A percentile compares a stretch with the other conserved stretches of the same genome.
phyloP scores from a whole-genome alignment of 2,329 filamentous ascomycete species.

The Nothophaeocryptopus gaeumannii region DNA sequence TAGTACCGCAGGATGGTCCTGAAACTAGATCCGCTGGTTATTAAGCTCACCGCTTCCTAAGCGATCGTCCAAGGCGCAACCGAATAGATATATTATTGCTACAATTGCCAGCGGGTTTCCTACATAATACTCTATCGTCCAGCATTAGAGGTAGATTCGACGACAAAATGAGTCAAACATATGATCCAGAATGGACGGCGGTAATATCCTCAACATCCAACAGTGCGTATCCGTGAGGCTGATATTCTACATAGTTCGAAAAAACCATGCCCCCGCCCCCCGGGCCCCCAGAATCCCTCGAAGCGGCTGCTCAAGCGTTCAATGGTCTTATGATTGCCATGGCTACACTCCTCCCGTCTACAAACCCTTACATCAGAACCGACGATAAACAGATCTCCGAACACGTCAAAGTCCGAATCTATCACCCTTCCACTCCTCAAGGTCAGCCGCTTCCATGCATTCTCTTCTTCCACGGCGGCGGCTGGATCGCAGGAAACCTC shows the following conservation, averaged over 20 bases:
- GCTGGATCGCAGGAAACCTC: constrained; percentile 36
- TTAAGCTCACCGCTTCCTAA: no score
- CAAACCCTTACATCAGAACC: background rate
- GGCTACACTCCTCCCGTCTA: background rate
- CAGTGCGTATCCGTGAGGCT: background rate
- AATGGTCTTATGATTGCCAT: background rate
- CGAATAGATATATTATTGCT: no score
- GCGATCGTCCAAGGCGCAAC: no score
- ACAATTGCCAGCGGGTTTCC: no score
- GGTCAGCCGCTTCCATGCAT: constrained; percentile 30
- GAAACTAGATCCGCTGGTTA: no score
- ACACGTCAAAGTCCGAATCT: constrained; percentile 16
- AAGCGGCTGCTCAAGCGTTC: background rate
- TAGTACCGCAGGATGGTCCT: no score
- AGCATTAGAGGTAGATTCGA: no score
- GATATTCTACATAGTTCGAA: constrained; percentile 5
- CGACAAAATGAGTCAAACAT: background rate
- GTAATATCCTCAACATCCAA: background rate
- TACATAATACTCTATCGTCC: no score
- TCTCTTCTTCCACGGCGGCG: constrained; percentile 39
- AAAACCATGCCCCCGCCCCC: background rate
- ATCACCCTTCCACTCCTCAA: constrained; percentile 15
- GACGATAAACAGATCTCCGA: constrained; percentile 12
- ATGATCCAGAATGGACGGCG: constrained; percentile 8
- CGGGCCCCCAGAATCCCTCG: background rate